Evolutionary conservation across 257 asterid species (phyloP).

Genomic region (Verbascum thapsus): DNA sequence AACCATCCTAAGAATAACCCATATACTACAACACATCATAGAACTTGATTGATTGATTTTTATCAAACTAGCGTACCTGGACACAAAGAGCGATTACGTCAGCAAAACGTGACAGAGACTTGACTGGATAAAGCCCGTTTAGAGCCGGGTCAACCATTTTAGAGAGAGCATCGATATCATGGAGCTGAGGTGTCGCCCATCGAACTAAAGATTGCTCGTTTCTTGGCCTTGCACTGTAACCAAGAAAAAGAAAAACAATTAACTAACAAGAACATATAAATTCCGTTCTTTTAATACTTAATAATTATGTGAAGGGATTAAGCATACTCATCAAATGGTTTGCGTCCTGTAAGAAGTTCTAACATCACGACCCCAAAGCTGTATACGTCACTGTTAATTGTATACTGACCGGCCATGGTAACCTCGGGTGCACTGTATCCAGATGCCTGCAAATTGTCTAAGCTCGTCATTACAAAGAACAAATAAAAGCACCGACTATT

Average conservation of each 20-base stretch:
- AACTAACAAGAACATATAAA: neutral
- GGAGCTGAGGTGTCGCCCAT: slow-evolving; percentile 99
- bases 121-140: slow-evolving; percentile 85
- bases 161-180: slow-evolving; percentile 85
- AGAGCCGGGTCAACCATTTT: slow-evolving; percentile 99
- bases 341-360: slow-evolving; percentile 91
- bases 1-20: no score
- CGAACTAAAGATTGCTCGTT: slow-evolving; percentile 88
- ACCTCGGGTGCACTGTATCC: slow-evolving; percentile 93
- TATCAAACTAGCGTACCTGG: slow-evolving; percentile 55
- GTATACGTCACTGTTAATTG: slow-evolving; percentile 89
- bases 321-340: slow-evolving; percentile 78
- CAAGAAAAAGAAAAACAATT: neutral
- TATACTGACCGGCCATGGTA: slow-evolving; percentile 79
- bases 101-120: slow-evolving; percentile 92
- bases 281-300: neutral
- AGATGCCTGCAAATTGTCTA: slow-evolving; percentile 60
- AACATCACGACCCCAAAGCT: slow-evolving; percentile 97
- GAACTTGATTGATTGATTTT: slow-evolving; percentile 1
- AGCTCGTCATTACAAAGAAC: neutral
- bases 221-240: slow-evolving; percentile 70
- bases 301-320: neutral
- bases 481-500: neutral
- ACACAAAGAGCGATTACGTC: slow-evolving; percentile 96
- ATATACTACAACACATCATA: neutral